Base-by-base conservation (phyloP, 129 eudicot genomes). In the Calendula officinalis region DNA sequence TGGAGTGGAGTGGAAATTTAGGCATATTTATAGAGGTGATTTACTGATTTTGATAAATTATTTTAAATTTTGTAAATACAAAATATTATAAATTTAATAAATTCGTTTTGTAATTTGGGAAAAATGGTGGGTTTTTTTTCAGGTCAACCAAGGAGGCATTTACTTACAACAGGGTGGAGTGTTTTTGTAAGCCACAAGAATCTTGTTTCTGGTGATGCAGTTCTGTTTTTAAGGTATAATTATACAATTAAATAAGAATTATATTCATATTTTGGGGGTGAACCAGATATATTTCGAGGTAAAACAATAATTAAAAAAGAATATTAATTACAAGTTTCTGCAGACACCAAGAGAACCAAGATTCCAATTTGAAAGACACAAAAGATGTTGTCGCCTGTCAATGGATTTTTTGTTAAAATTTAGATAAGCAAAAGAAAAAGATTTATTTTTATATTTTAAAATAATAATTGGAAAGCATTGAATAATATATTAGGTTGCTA, bases 81-180 rank as follows among this genome's bases (percentile, higher is more conserved):
- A 22, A 22, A 22, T 22, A 22, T 22, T 22, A 22, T 22, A 22
- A 22, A 22, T 22, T 22, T 22, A 22, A 22, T 22, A 22, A 22
- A 0, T 62, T 34, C 13, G 6, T 34, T 5, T 45, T 43, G 4
- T 63, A 34, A 46, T 46, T 46, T 49, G 14, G 3, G 69, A 63
- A 35, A 1, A 13, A 45, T 43, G 67, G 60, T 32, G 38, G 36
- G 13, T 35, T 42, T n/a, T 42, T n/a, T 64, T 71, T 41, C 78
- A 89, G 97, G 97, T 17, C 97, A 85, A 85, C 97, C 97, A 4
- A 82, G 97, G 86, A 77, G 97, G 12, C 97, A 89, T 74, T 86
- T 89, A 82, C 97, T 89, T 57, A 89, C 97, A 14, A 89, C 97
- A 2, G 97, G 97, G 13, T 89, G 97, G 97, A 85, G 94, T 54